Evolutionary conservation across 257 asterid species (phyloP).

Genomic region (Thymus mandschuricus): DNA sequence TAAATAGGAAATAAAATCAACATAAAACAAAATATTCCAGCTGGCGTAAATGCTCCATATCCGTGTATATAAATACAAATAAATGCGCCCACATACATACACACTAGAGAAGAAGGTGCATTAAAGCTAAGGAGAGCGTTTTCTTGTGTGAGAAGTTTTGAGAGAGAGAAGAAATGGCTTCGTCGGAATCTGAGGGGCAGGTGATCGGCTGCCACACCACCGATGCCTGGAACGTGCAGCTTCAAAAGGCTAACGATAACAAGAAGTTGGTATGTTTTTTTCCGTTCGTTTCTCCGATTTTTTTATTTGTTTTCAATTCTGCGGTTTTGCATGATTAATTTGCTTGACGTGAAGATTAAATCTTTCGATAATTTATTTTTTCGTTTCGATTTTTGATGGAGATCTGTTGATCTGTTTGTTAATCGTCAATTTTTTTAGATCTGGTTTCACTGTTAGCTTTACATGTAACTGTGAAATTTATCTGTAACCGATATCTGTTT

Average conservation of each 20-base stretch:
- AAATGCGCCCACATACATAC: conserved; percentile 3
- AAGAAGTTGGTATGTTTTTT: conserved; percentile 55
- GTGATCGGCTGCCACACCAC: conserved; percentile 74
- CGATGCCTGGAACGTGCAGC: conserved; percentile 69
- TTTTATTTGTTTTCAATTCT: background rate
- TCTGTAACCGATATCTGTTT: background rate
- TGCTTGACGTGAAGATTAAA: background rate
- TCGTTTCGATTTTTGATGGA: background rate
- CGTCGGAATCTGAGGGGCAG: conserved; percentile 68
- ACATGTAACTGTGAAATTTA: background rate
- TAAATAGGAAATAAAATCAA: conserved; percentile 6
- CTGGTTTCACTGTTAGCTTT: background rate
- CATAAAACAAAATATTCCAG: conserved; percentile 18
- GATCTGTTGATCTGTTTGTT: conserved; percentile 25
- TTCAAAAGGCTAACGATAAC: conserved; percentile 65
- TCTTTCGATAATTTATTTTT: background rate
- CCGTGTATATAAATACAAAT: background rate
- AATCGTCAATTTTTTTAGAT: conserved; percentile 11
- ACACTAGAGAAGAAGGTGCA: conserved; percentile 3
- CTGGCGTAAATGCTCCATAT: conserved; percentile 25
- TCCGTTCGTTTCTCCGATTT: background rate
- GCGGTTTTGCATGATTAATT: background rate
- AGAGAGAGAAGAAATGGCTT: conserved; percentile 41
- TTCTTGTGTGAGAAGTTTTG: conserved; percentile 40
- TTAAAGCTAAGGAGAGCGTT: conserved; percentile 25